Base-by-base conservation (phyloP, 108 stramenopile genomes). In the Cylindrotheca closterium region DNA sequence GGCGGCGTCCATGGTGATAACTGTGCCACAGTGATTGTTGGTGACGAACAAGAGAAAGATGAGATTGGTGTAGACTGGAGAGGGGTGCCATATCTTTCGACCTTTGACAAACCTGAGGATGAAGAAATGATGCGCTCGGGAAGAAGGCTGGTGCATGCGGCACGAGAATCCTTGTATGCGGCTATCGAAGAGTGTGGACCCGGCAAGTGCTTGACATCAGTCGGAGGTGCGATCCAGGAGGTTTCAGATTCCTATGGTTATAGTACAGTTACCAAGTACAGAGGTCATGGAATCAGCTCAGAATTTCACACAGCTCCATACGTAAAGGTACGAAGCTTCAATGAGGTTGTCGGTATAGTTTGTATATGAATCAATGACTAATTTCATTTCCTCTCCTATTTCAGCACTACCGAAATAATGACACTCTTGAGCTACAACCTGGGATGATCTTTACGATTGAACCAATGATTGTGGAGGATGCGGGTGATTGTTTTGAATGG, bases 391-490 rank as follows among this genome's bases (percentile, higher is more conserved):
- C 2, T 28, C 27, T 49, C 32, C 28, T 57, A 30, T 61, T 51
- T 25, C 49, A 67, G 72, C 98, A 98, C 77, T 98, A 77, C 64
- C 88, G 91, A 37, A 98, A 98, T 68, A 58, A 71, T 30, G 87
- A 96, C 52, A 37, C 30, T 21, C 51, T 88, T 37, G 68, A 74
- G 49, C 67, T 97, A 56, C 21, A 83, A 52, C 87, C 87, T 2
- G 99, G 99, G 5, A 96, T 97, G 94, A 91, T 95, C 19, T 97
- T 99, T 81, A 99, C 99, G n/a, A 98, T 99, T 46, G 99, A 99
- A 78, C 99, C 98, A 4, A 98, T 98, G 98, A 78, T 99, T 58
- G 83, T 80, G 19, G 90, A 94, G 63, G 95, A 96, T 8, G 58
- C 62, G 23, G 74, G 71, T 7, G 87, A 88, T 18, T 78, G 75